Evolutionary conservation across 495 filamentous ascomycete species (phyloP).

Genomic region (Penicillium flavigenum): DNA sequence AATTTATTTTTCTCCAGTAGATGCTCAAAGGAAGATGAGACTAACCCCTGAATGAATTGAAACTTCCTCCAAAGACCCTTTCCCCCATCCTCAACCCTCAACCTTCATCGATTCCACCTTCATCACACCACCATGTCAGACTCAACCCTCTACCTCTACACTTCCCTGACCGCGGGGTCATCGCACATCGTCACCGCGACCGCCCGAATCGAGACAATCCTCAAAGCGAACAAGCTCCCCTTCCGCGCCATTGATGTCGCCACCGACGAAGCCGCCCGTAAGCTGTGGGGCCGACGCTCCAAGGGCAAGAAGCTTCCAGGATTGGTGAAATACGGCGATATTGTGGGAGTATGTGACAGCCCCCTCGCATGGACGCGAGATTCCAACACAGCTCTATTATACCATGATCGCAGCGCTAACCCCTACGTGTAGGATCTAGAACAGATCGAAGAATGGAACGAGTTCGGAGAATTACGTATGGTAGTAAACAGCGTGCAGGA

Average conservation of each 20-base stretch:
- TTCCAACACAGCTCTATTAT: slow-evolving; percentile 1
- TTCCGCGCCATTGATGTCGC: slow-evolving; percentile 92
- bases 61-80: no score
- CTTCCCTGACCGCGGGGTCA: slow-evolving; percentile 90
- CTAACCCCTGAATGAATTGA: slow-evolving; percentile 4
- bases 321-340: slow-evolving; percentile 80
- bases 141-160: slow-evolving; percentile 86
- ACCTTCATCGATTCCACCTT: neutral
- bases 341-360: slow-evolving; percentile 72
- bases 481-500: slow-evolving; percentile 57
- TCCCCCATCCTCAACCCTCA: neutral
- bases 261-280: slow-evolving; percentile 85
- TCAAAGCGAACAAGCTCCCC: slow-evolving; percentile 89
- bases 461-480: slow-evolving; percentile 92
- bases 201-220: slow-evolving; percentile 89
- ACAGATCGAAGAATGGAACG: slow-evolving; percentile 97
- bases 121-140: slow-evolving; percentile 49
- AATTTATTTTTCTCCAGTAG: slow-evolving; percentile 11
- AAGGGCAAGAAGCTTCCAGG: slow-evolving; percentile 81
- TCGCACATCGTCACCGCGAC: slow-evolving; percentile 98
- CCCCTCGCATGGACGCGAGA: slow-evolving; percentile 2
- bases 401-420: neutral
- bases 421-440: slow-evolving; percentile 71
- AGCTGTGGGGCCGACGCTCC: slow-evolving; percentile 83
- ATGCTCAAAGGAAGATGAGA: neutral